phyloP scores from a whole-genome alignment of 225 moss, liverwort and hornwort species.

The Rhytidiadelphus loreus region DNA sequence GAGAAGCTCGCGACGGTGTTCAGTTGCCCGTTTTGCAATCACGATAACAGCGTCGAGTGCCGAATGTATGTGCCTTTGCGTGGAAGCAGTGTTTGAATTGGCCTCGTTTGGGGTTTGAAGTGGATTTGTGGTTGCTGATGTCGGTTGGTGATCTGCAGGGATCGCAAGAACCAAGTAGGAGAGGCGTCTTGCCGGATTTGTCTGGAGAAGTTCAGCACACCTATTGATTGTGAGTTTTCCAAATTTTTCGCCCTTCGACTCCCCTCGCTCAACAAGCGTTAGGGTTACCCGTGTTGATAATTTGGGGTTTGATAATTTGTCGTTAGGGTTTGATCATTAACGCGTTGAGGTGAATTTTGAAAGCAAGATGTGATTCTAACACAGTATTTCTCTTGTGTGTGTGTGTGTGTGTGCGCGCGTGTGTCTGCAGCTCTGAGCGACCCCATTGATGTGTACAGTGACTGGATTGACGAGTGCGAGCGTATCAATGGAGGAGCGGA shows the following conservation, averaged over 20 bases:
- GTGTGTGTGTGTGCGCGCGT: background rate
- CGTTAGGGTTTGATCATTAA: background rate
- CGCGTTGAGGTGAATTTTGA: background rate
- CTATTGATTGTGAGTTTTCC: slow-evolving; percentile 55
- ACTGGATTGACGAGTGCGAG: slow-evolving; percentile 53
- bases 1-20: slow-evolving; percentile 78
- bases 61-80: slow-evolving; percentile 14
- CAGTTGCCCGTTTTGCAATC: slow-evolving; percentile 86
- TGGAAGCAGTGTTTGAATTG: background rate
- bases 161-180: slow-evolving; percentile 62
- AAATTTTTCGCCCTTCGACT: background rate
- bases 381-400: background rate
- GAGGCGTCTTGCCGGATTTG: slow-evolving; percentile 70
- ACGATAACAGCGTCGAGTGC: slow-evolving; percentile 86
- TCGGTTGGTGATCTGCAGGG: slow-evolving; percentile 22
- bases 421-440: slow-evolving; percentile 56
- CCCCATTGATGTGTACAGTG: slow-evolving; percentile 71
- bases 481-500: slow-evolving; percentile 43
- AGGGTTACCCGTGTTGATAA: background rate
- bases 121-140: background rate
- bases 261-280: background rate
- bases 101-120: background rate
- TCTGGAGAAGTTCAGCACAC: slow-evolving; percentile 67
- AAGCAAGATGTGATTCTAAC: background rate
- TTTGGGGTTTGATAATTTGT: background rate